These are phyloP conservation scores for Tricholomella constricta DNA, from an alignment of 768 basidiomycete genomes.

Conservation along the genomic window DNA sequence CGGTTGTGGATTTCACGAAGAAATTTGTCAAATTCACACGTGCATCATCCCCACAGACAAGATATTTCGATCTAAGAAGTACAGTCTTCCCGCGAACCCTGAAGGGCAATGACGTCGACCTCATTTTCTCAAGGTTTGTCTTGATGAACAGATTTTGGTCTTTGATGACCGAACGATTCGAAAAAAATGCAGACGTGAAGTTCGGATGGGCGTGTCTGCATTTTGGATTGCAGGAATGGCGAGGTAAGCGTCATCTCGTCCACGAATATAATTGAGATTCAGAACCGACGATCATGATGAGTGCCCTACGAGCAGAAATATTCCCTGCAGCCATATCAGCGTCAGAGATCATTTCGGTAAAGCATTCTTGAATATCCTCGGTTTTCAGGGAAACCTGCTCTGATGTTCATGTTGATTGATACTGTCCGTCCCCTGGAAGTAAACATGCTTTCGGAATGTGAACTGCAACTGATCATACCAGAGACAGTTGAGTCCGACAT, in stretches of 20 bases:
- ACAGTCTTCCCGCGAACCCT: conserved; percentile 23
- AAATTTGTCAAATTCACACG: conserved; percentile 47
- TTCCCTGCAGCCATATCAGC: conserved; percentile 42
- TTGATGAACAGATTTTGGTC: conserved; percentile 50
- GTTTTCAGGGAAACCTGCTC: conserved; percentile 11
- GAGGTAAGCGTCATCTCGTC: conserved; percentile 35
- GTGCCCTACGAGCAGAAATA: conserved; percentile 33
- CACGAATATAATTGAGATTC: conserved; percentile 1
- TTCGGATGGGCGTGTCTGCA: conserved; percentile 46
- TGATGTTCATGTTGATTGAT: neutral
- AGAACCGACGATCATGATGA: conserved; percentile 36
- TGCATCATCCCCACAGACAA: conserved; percentile 43
- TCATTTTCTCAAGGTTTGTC: conserved; percentile 42
- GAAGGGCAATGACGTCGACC: neutral
- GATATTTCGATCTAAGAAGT: conserved; percentile 51
- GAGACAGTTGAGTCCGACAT: neutral
- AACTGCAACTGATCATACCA: neutral
- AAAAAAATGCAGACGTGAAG: conserved; percentile 39
- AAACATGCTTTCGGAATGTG: neutral
- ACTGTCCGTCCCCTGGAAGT: neutral
- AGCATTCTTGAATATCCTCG: conserved; percentile 38
- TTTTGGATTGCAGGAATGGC: conserved; percentile 53
- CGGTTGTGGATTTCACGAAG: conserved; percentile 36
- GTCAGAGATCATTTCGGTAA: conserved; percentile 41
- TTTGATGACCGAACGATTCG: conserved; percentile 48